Evolutionary conservation across 2,329 filamentous ascomycete species (phyloP), one percentile per base, ranked within the genome.

Genomic region (Knufia petricola): DNA sequence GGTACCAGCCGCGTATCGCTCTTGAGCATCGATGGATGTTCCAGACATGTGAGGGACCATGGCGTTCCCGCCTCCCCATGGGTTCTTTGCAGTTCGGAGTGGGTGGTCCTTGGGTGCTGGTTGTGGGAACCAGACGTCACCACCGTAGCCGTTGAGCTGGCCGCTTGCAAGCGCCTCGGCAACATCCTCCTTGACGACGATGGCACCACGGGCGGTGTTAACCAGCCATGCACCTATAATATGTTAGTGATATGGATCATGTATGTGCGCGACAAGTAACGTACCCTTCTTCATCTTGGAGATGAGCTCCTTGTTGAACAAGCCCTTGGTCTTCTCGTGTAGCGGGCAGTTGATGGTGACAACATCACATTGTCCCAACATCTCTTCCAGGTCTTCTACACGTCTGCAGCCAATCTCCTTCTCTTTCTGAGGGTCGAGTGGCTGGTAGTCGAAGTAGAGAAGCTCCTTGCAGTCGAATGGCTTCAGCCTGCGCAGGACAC

Each of bases 271-370:
- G 46, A 31, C 23, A 2, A 31, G 15, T 10, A 37, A 58, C 77
- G 60, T 67, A 82, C 85, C 89, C 69, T 84, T 84, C 86, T 96
- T 96, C 92, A 96, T 98, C 85, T 96, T 95, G 70, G 81, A 77
- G 66, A 96, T 90, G 63, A 96, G 78, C 42, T 96, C 87, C 84
- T 95, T 95, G 84, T 96, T 95, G 79, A 96, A 96, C 56, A 98
- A 72, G 60, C 90, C 90, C 55, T 82, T 79, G 30, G 92, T 98
- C 81, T 94, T 94, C 79, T 96, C 90, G 77, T 98, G 92, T 56
- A 98, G 81, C 47, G 92, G 92, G 79, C 89, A 95, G 83, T 98
- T 98, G 76, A 98, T 96, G 66, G 92, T 98, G 70, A 98, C 90
- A 54, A 96, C 79, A 61, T 96, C 92, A 69, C 90, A 96, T 77